Conservation (phyloP, 306 rosid genomes). For the Trifolium pratense region DNA sequence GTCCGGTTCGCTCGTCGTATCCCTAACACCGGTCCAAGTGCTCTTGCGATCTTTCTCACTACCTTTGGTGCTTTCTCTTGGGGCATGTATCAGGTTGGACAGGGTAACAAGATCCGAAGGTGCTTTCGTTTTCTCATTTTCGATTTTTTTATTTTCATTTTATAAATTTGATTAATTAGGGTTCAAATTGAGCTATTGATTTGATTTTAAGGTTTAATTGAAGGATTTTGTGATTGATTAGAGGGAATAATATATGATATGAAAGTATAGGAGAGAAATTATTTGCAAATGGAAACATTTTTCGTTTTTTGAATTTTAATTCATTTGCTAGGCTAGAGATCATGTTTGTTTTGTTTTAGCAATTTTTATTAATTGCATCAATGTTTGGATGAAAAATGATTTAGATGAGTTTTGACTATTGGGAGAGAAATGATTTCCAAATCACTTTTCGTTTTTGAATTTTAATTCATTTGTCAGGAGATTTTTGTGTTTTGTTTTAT, state of each 20-base stretch:
- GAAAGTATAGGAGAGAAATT: neutral
- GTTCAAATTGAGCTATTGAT: neutral
- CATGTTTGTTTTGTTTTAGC: neutral
- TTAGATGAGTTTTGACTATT: no score
- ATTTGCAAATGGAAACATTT: neutral
- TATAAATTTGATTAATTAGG: neutral
- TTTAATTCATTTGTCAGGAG: neutral
- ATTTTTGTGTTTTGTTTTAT: neutral
- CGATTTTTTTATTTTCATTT: neutral
- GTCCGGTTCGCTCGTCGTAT: slow-evolving; percentile 98
- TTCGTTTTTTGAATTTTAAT: neutral
- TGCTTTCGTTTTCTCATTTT: neutral
- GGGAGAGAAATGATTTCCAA: neutral
- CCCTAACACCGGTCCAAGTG: slow-evolving; percentile 90
- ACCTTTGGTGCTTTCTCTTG: slow-evolving; percentile 85
- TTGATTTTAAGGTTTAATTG: neutral
- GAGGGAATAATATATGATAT: neutral
- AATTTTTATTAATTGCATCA: neutral
- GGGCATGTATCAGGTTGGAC: slow-evolving; percentile 99
- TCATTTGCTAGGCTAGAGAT: neutral
- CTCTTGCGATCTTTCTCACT: slow-evolving; percentile 78
- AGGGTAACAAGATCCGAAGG: slow-evolving; percentile 98
- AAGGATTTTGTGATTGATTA: slow-evolving; percentile 2
- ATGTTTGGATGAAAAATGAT: no score
- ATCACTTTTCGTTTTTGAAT: neutral